Evolutionary conservation across 2,329 filamentous ascomycete species (phyloP), one percentile per base, ranked within the genome.

Genomic region (Neonectria neomacrospora): DNA sequence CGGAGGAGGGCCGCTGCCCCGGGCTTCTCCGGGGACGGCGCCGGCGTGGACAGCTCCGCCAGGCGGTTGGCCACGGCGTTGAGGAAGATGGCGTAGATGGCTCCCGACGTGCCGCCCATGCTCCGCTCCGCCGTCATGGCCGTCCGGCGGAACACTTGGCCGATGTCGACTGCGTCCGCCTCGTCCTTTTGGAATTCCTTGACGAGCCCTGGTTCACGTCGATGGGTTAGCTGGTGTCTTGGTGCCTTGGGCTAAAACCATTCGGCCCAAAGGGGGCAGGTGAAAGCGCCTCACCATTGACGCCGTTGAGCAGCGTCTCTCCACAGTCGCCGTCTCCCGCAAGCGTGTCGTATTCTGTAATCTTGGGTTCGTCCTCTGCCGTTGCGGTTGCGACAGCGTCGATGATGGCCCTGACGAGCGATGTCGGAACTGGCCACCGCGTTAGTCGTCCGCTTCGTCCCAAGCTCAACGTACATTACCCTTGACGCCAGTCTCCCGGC

Each of bases 31-130:
- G 32, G 0, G 0, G 64, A 60, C 0, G 47, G 9, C 1, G 64
- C 48, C 14, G 34, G 34, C 7, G 34, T 37, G 7, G 34, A 6
- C 4, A 68, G 45, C 10, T 69, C 41, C 1, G 53, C 30, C 1
- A 76, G 68, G 5, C 71, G 66, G 58, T 69, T 85, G 22, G 88
- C 86, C 4, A 93, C 83, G 0, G 91, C 88, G 72, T 93, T 93
- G 53, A 94, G 80, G 81, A 92, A 93, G 69, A 94, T 94, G 58
- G 90, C 88, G 75, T 92, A 92, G 58, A 93, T 85, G 23, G 90
- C 91, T n/a, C 90, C 90, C 1, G 88, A 91, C 3, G 90, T 93
- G 53, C 91, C 91, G 70, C 92, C 91, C 90, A 93, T 93, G 61
- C 81, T 86, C 42, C 84, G 85, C 75, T 93, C 90, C 26, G 71